Conservation (phyloP, 2,329 filamentous ascomycete genomes). For the Xylariaceae sp. region DNA sequence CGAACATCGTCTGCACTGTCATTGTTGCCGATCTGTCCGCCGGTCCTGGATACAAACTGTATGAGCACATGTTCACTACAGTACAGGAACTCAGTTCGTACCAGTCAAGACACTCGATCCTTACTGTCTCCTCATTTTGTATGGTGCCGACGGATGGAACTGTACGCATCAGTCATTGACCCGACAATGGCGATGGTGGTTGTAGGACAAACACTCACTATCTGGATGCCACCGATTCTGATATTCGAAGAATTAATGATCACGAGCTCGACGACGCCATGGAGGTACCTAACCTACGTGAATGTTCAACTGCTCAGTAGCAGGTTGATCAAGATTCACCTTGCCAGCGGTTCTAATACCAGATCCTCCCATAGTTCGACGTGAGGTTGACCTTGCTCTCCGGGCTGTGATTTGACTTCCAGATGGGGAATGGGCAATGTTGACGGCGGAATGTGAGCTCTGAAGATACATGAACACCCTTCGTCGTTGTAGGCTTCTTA, state of each 20-base stretch:
- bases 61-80: background rate
- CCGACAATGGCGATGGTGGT: background rate
- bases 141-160: conserved; percentile 72
- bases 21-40: conserved; percentile 82
- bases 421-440: no score
- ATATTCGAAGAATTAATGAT: background rate
- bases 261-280: background rate
- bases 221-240: conserved; percentile 94
- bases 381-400: no score
- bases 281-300: conserved; percentile 52
- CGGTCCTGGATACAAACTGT: conserved; percentile 43
- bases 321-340: conserved; percentile 69
- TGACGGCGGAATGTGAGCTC: no score
- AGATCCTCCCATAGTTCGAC: conserved; percentile 31
- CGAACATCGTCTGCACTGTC: conserved; percentile 85
- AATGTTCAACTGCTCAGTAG: conserved; percentile 63
- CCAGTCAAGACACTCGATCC: conserved; percentile 91
- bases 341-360: conserved; percentile 68
- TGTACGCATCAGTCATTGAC: conserved; percentile 32
- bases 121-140: conserved; percentile 80
- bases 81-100: conserved; percentile 25
- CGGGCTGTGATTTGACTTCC: no score
- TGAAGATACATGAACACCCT: no score
- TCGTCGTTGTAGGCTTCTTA: no score
- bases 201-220: conserved; percentile 47